Evolutionary conservation across 2,329 filamentous ascomycete species (phyloP), one percentile per base, ranked within the genome.

Genomic region (Xylariaceae sp.): DNA sequence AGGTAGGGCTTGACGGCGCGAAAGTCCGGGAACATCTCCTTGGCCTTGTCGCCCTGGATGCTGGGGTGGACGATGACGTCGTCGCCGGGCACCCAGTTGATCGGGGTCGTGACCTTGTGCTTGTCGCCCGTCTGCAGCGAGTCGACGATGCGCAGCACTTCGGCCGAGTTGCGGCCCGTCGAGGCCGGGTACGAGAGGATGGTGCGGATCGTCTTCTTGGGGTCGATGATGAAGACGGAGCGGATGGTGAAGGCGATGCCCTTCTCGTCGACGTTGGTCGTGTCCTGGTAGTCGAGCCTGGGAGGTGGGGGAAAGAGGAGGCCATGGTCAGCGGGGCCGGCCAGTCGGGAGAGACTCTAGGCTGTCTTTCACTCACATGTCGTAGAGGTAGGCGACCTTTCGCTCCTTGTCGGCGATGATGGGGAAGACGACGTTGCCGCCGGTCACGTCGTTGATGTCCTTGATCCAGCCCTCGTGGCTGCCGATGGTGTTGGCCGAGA

Each of bases 181-280:
- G 83, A 89, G 41, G 89, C 88, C 27, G 89, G 89, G 72, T 94
- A 95, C 57, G 84, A 80, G 68, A 94, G 83, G 60, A 87, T 93
- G 58, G 89, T 78, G 52, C 89, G 82, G 65, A 94, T 92, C 62
- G 82, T 90, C 80, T 94, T 94, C 63, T 77, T 78, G 45, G 88
- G 88, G 69, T 94, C 88, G 61, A 94, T 92, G 66, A 94, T 72
- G 73, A 93, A 94, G 57, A 94, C 89, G 50, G 83, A 87, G 54
- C 89, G 86, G 66, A 95, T 94, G 51, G 89, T 94, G 67, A 94
- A 90, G 36, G 88, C 87, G 50, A 90, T 83, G 50, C 82, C 82
- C 74, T 86, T 86, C 53, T 72, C 62, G 60, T 88, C 83, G 37
- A 88, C 80, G 64, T 88, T 88, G 67, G 79, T 83, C 52, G 79